Evolutionary conservation across 208 protist species (phyloP).

Genomic region (Vickermania ingenoplastis): DNA sequence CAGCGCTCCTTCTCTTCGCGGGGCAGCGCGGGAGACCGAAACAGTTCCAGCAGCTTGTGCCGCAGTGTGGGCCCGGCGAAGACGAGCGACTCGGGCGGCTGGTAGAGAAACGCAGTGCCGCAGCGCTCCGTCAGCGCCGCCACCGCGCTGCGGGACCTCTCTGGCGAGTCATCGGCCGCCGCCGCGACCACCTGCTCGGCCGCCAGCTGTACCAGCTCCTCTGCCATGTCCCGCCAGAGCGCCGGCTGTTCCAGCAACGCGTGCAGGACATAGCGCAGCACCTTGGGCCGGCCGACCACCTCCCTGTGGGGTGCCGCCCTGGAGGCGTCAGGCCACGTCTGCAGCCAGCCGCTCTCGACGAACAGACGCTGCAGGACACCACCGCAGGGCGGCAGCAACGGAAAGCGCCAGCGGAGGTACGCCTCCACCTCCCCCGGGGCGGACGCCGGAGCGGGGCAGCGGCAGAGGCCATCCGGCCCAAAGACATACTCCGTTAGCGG

Average conservation of each 20-base stretch:
- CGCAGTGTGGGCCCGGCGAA: neutral
- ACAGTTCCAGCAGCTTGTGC: neutral
- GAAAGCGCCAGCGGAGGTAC: conserved; percentile 12
- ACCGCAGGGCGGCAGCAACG: conserved; percentile 1
- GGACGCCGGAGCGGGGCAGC: neutral
- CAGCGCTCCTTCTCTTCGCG: neutral
- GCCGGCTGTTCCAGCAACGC: conserved; percentile 2
- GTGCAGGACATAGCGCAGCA: conserved; percentile 10
- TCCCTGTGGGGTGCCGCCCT: neutral
- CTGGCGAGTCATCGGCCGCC: neutral
- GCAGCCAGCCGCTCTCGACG: conserved; percentile 13
- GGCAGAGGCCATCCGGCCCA: too few relatives aligned
- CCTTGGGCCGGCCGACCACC: conserved; percentile 10
- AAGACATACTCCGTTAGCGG: too few relatives aligned
- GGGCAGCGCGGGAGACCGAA: neutral
- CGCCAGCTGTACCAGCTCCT: conserved; percentile 11
- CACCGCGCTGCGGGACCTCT: neutral
- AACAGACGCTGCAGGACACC: conserved; percentile 20
- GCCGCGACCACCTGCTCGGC: neutral
- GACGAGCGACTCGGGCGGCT: neutral
- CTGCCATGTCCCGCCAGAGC: conserved; percentile 8
- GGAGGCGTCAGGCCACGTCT: conserved; percentile 8
- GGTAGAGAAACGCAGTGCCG: neutral
- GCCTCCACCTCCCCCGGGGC: conserved; percentile 10
- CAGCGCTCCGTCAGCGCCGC: neutral